Evolutionary conservation across 495 filamentous ascomycete genomes (phyloP).

Genomic region (Lophium mytilinum): DNA sequence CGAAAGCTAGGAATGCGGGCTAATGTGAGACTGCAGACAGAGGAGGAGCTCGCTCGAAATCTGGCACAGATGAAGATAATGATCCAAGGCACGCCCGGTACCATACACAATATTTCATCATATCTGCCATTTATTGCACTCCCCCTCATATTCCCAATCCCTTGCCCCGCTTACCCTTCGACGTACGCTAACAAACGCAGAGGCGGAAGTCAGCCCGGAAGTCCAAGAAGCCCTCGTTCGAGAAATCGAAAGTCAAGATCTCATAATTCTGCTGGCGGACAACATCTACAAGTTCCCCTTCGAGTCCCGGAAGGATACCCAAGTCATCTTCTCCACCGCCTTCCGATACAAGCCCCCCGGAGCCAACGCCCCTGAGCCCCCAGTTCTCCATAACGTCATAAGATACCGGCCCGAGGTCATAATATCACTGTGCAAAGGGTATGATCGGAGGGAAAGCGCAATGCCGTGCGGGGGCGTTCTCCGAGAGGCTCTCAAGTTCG

Average conservation of each 20-base stretch:
- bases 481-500: constrained; percentile 85
- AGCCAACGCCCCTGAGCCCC: constrained; percentile 52
- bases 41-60: constrained; percentile 35
- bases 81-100: constrained; percentile 37
- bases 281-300: constrained; percentile 80
- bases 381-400: constrained; percentile 78
- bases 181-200: constrained; percentile 39
- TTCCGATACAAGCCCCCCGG: constrained; percentile 68
- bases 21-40: constrained; percentile 16
- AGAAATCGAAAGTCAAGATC: constrained; percentile 75
- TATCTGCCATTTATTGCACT: too few species aligned
- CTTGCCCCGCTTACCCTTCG: neutral
- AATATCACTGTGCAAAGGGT: constrained; percentile 80
- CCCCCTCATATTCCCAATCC: neutral
- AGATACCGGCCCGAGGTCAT: constrained; percentile 79
- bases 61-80: constrained; percentile 37
- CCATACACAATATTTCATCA: neutral
- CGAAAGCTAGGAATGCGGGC: too few species aligned
- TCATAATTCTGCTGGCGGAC: constrained; percentile 72
- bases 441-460: constrained; percentile 82
- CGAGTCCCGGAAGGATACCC: constrained; percentile 84
- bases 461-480: constrained; percentile 88
- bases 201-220: constrained; percentile 76
- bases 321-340: constrained; percentile 82
- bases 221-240: constrained; percentile 73